Percentiles rank a stretch among this genome's conserved stretches.
phyloP scores from a whole-genome alignment of 2,329 filamentous ascomycete genomes.

The Diaporthe eres region DNA sequence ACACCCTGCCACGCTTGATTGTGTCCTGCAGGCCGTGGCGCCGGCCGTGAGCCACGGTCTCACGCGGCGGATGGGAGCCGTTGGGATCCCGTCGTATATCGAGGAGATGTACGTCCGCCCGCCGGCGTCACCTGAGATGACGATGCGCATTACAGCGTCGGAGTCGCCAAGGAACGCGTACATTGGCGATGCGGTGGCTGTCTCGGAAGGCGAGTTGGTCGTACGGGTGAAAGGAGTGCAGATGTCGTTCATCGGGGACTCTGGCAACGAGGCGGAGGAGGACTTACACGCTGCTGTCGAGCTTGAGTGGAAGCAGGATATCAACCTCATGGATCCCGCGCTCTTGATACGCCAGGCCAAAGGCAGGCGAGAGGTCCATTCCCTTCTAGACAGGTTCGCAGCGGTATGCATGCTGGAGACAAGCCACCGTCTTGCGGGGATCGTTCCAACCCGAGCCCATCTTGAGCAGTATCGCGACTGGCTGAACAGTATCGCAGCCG shows the following conservation, averaged over 20 bases:
- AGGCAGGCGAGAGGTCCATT: not conserved
- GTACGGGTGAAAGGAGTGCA: not conserved
- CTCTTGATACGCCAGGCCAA: not conserved
- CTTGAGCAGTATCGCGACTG: not conserved
- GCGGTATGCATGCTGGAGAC: not conserved
- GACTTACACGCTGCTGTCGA: constrained; percentile 19
- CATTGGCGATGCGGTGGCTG: not conserved
- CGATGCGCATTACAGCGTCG: not conserved
- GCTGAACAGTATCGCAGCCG: not conserved
- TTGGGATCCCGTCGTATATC: constrained; percentile 48
- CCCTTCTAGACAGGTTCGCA: not conserved
- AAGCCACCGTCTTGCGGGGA: not conserved
- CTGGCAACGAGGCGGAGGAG: not conserved
- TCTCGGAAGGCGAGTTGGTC: not conserved
- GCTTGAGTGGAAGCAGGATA: constrained; percentile 9
- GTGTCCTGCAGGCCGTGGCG: not conserved
- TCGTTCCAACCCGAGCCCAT: not conserved
- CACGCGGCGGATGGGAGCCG: constrained; percentile 31
- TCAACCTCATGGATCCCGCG: not conserved
- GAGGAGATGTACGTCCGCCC: constrained; percentile 44
- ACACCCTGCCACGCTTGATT: constrained; percentile 30
- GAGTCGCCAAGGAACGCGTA: not conserved
- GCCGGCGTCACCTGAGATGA: not conserved
- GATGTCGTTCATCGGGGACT: not conserved
- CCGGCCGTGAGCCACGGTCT: not conserved